Percentiles rank a stretch among this genome's conserved stretches.
Evolutionary conservation across 179 eudicot genomes (phyloP).

Genomic region (Beta macrorhiza): DNA sequence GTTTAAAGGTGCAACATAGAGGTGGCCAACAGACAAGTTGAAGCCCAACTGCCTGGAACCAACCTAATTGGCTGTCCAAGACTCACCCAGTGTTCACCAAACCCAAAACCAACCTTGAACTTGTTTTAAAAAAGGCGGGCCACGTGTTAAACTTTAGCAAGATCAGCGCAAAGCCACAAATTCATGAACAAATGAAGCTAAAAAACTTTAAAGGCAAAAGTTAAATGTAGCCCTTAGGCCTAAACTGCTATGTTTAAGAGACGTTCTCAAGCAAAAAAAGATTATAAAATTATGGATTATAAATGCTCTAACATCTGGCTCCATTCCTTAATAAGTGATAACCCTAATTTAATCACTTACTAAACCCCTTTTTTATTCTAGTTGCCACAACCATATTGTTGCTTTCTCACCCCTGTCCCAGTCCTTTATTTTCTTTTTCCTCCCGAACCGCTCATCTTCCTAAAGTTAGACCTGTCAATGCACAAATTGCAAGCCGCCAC

Average conservation of each 20-base stretch:
- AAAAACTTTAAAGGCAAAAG: not conserved
- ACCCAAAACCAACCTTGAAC: not conserved
- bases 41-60: not conserved
- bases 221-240: not conserved
- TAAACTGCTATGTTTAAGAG: not conserved
- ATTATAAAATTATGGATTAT: not conserved
- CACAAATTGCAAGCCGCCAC: no score
- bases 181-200: not conserved
- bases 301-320: not conserved
- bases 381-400: not conserved
- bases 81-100: not conserved
- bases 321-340: not conserved
- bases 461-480: no score
- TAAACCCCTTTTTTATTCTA: not conserved
- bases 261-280: not conserved
- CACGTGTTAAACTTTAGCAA: not conserved
- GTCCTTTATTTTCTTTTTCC: not conserved
- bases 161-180: no score
- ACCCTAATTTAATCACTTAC: not conserved
- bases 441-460: no score
- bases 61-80: not conserved
- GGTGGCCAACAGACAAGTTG: not conserved
- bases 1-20: not conserved
- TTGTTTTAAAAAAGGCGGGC: not conserved
- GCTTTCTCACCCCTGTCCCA: not conserved